Evolutionary conservation across 2,329 filamentous ascomycete species (phyloP).

Genomic region (Pseudopyrenochaeta lycopersici): DNA sequence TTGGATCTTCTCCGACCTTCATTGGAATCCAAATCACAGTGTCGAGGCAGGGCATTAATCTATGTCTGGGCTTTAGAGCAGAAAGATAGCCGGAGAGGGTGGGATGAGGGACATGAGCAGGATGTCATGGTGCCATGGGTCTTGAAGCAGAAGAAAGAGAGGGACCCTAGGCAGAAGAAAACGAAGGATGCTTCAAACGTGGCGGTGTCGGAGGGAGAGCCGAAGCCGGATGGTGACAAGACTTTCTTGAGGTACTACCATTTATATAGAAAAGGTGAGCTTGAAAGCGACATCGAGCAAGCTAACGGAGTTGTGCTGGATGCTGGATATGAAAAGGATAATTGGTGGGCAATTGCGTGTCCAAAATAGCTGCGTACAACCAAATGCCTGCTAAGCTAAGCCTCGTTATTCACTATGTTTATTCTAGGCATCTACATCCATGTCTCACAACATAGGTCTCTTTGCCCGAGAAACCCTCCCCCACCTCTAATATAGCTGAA

Average conservation of each 20-base stretch:
- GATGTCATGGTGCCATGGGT: constrained; percentile 98
- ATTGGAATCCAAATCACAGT: neutral
- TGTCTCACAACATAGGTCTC: neutral
- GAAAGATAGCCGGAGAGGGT: constrained; percentile 82
- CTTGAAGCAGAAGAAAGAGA: constrained; percentile 59
- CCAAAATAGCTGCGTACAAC: constrained; percentile 6
- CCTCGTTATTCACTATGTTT: too few species aligned
- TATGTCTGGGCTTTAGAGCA: constrained; percentile 98
- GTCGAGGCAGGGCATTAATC: constrained; percentile 73
- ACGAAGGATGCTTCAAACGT: constrained; percentile 1
- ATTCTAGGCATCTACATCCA: neutral
- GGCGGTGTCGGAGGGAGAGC: constrained; percentile 20
- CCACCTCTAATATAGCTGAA: too few species aligned
- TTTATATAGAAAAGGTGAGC: constrained; percentile 84
- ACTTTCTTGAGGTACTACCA: constrained; percentile 95
- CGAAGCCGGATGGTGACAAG: constrained; percentile 49
- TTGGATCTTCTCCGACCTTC: constrained; percentile 68
- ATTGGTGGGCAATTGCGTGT: constrained; percentile 88
- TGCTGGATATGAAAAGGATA: constrained; percentile 93
- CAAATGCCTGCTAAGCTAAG: neutral
- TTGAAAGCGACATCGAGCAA: constrained; percentile 78
- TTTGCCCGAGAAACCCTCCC: too few species aligned
- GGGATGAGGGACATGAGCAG: constrained; percentile 83
- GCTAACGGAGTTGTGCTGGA: constrained; percentile 81
- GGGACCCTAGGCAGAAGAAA: constrained; percentile 27